phyloP scores from a whole-genome alignment of 345 rosid species.

The Citrus reticulata region DNA sequence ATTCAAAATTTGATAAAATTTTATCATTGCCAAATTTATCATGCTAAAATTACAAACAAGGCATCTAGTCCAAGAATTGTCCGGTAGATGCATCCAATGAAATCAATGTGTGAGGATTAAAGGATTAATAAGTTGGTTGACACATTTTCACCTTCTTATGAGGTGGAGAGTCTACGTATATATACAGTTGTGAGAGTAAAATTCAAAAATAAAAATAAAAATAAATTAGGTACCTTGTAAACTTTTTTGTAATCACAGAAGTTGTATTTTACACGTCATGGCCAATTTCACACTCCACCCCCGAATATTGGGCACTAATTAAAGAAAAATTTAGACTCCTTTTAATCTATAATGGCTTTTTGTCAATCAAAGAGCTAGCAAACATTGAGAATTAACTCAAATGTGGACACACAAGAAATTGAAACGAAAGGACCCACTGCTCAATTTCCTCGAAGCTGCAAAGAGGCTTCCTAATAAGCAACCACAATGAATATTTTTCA shows the following conservation, averaged over 20 bases:
- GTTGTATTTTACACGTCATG: no score
- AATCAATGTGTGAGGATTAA: neutral
- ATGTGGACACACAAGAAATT: neutral
- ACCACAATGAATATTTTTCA: neutral
- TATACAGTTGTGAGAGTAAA: no score
- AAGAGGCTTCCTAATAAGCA: slow-evolving; percentile 5
- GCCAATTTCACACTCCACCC: neutral
- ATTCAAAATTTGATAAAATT: neutral
- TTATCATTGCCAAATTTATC: neutral
- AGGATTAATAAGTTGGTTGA: no score
- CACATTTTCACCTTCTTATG: no score
- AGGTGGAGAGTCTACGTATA: no score
- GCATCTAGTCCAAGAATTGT: no score
- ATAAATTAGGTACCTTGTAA: no score
- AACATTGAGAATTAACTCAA: neutral
- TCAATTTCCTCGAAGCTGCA: slow-evolving; percentile 27
- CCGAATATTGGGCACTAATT: neutral
- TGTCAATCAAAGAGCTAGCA: neutral
- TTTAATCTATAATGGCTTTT: no score
- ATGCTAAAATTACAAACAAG: neutral
- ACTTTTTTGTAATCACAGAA: no score
- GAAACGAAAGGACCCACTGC: slow-evolving; percentile 14
- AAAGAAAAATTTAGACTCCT: neutral
- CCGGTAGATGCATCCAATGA: neutral
- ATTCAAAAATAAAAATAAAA: no score